phyloP scores from a whole-genome alignment of 139 green algal genomes.

The Chlorella sp. region DNA sequence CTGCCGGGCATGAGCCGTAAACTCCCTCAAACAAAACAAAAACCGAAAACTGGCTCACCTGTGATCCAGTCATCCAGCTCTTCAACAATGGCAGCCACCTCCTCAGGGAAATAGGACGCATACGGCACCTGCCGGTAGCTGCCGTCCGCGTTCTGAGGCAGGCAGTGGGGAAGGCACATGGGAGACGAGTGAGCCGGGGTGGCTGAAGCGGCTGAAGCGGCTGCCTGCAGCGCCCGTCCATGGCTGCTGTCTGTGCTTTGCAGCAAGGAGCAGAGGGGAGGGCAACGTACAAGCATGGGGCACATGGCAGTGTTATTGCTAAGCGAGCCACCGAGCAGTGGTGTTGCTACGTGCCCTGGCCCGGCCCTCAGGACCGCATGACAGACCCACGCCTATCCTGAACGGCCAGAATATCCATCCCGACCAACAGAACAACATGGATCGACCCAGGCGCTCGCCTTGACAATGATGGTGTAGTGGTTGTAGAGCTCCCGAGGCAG shows the following conservation, averaged over 20 bases:
- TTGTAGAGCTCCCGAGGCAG: conserved; percentile 10
- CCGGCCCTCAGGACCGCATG: neutral
- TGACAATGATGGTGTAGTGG: neutral
- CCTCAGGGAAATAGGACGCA: neutral
- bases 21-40: neutral
- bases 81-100: neutral
- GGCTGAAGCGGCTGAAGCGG: neutral
- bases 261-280: neutral
- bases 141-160: neutral
- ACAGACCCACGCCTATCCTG: neutral
- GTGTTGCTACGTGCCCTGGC: neutral
- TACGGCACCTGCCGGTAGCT: conserved; percentile 5
- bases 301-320: neutral
- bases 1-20: neutral
- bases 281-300: neutral
- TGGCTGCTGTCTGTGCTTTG: no score
- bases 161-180: neutral
- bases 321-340: no score
- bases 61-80: conserved; percentile 10
- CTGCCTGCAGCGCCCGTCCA: no score
- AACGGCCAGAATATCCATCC: neutral
- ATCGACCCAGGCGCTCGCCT: neutral
- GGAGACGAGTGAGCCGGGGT: neutral
- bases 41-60: neutral
- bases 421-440: neutral